Percentiles rank a stretch among this genome's conserved stretches.
Conservation (phyloP, 1,284 basidiomycete genomes). For the Volvariella surrecta region DNA sequence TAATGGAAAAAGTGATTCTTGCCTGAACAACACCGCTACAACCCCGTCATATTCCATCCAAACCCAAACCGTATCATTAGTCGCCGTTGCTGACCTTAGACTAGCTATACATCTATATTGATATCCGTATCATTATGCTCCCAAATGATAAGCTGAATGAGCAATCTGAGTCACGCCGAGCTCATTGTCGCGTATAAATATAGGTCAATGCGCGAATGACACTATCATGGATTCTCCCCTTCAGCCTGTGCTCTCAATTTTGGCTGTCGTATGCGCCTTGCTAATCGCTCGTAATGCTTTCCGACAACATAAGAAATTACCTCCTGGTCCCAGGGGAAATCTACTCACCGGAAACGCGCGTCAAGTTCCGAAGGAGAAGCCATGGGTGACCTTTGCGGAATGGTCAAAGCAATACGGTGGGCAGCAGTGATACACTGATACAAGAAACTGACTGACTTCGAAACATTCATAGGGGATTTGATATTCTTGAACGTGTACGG, state of each 20-base stretch:
- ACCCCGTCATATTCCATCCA: too few relatives aligned
- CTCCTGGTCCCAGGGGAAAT: conserved; percentile 4
- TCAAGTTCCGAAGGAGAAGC: conserved; percentile 3
- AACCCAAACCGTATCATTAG: too few relatives aligned
- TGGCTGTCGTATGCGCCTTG: conserved; percentile 1
- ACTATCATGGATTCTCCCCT: too few relatives aligned
- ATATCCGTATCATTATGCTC: too few relatives aligned
- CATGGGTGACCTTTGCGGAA: conserved; percentile 6
- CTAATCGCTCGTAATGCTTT: neutral
- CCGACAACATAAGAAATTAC: neutral
- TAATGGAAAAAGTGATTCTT: too few relatives aligned
- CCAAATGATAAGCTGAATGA: too few relatives aligned
- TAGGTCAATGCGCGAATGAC: too few relatives aligned
- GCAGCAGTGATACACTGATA: neutral
- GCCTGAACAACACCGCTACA: too few relatives aligned
- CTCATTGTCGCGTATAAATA: too few relatives aligned
- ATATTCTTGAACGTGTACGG: conserved; percentile 20
- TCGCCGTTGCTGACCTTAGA: too few relatives aligned
- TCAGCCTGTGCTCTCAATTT: neutral
- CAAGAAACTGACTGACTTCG: neutral
- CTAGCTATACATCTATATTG: too few relatives aligned
- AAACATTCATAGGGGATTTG: conserved; percentile 20
- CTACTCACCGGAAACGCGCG: conserved; percentile 4
- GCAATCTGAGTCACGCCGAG: too few relatives aligned
- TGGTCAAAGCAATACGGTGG: conserved; percentile 8